These are phyloP conservation scores for Geranium incanum DNA, from an alignment of 441 rosid species.

Conservation along the genomic window DNA sequence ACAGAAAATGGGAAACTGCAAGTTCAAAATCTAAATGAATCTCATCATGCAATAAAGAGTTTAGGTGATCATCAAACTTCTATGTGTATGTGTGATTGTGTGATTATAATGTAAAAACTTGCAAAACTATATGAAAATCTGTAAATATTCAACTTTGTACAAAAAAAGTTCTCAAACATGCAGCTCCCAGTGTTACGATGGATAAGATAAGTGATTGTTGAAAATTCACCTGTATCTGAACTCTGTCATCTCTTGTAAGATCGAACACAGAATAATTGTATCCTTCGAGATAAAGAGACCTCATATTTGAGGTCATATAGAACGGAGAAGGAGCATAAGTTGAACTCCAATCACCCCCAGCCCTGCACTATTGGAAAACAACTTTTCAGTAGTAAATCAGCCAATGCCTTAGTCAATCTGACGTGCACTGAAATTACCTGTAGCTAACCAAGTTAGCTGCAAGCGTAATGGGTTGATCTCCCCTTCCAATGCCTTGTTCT, in stretches of 20 bases:
- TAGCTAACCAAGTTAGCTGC: slow-evolving; percentile 70
- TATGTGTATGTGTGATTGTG: too few relatives aligned
- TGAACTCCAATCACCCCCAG: slow-evolving; percentile 70
- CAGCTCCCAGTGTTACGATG: too few relatives aligned
- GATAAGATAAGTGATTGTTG: not conserved
- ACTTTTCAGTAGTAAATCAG: not conserved
- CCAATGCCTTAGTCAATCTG: not conserved
- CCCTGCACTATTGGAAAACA: slow-evolving; percentile 31
- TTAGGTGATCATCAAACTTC: too few relatives aligned
- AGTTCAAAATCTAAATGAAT: slow-evolving; percentile 24
- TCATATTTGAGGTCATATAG: slow-evolving; percentile 61
- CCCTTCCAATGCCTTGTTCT: slow-evolving; percentile 77
- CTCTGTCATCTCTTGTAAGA: slow-evolving; percentile 46
- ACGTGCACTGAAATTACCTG: slow-evolving; percentile 30
- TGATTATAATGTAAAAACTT: too few relatives aligned
- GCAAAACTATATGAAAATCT: too few relatives aligned
- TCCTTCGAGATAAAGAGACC: slow-evolving; percentile 64
- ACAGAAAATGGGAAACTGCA: slow-evolving; percentile 33
- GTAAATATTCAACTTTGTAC: too few relatives aligned
- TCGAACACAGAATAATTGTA: slow-evolving; percentile 57
- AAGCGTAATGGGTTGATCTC: slow-evolving; percentile 63
- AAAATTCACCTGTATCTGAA: slow-evolving; percentile 52
- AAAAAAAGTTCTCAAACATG: too few relatives aligned
- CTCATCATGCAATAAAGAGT: not conserved
- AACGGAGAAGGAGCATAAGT: slow-evolving; percentile 80